Conservation (phyloP, 805 yeast species). For the Candida oleophila region DNA sequence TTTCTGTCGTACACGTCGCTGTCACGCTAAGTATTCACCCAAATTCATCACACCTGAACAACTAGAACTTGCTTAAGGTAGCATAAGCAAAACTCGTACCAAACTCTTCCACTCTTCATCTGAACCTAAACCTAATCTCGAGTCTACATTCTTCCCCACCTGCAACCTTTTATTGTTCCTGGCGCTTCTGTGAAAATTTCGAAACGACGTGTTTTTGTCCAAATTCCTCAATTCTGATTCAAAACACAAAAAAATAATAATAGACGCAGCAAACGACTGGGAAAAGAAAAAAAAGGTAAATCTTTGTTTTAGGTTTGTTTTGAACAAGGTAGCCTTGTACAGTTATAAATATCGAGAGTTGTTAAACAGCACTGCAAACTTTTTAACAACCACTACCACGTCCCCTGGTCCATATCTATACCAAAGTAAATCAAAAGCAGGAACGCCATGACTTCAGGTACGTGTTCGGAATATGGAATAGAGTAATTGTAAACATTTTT, state of each 20-base stretch:
- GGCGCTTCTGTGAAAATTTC: background rate
- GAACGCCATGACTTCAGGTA: conserved; percentile 9
- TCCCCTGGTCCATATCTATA: too few species aligned
- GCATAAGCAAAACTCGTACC: too few species aligned
- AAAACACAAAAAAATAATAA: conserved; percentile 5
- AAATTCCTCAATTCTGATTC: conserved; percentile 6
- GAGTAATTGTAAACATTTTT: background rate
- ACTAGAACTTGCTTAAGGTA: too few species aligned
- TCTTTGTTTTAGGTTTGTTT: background rate
- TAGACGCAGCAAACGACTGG: background rate
- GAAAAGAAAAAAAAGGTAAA: background rate
- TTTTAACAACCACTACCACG: background rate
- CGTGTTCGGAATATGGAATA: conserved; percentile 3
- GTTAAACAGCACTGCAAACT: background rate
- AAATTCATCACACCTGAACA: too few species aligned
- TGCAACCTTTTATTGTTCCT: background rate
- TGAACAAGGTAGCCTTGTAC: background rate
- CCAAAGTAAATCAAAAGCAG: background rate
- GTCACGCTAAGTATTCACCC: too few species aligned
- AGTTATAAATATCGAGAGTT: background rate
- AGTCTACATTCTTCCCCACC: background rate
- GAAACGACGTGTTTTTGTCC: conserved; percentile 4
- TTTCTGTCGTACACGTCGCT: too few species aligned
- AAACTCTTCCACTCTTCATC: background rate
- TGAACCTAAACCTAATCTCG: background rate